Evolutionary conservation across 768 basidiomycete species (phyloP), one percentile per base, ranked within the genome.

Genomic region (Tylopilus sp.): DNA sequence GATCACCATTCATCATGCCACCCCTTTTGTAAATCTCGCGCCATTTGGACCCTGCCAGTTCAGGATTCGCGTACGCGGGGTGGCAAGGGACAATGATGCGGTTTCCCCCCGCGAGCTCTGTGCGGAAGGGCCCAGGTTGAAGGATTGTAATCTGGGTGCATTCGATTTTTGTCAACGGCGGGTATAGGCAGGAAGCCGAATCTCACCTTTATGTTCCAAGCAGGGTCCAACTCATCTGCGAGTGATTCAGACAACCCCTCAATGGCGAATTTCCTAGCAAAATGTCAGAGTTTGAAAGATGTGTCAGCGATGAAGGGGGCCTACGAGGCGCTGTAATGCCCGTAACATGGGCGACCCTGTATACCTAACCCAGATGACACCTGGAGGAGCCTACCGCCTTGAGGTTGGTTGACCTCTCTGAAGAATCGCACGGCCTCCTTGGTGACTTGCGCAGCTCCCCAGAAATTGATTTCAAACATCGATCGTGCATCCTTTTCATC

Each of bases 381-480:
- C 40, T 76, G 73, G n/a, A 75, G 55, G 1, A 76, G 58, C 16
- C 64, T 66, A 3, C 74, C 74, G 0, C 72, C 72, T 7, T 19
- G 53, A 12, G 73, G 68, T 10, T 66, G 56, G 49, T 75, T 75
- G 2, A 65, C 61, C 17, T 75, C 74, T 19, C 74, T 65, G 56
- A 75, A 72, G 49, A 66, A 63, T 31, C 51, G 48, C 31, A 76
- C 56, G 0, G 72, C 71, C 37, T 66, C 71, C 25, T 53, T 56
- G 29, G 57, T 70, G 29, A 74, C 73, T 30, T 56, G 54, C 0
- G 54, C 52, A 31, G 69, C 63, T 7, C 71, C 69, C 64, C 68
- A 72, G 28, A 68, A 72, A 47, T 72, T 65, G 33, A 72, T 67
- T 19, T 77, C 76, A 34, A 79, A 76, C 56, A 72, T 21, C 4